Percentiles rank a stretch among this genome's conserved stretches.
Evolutionary conservation across 306 rosid species (phyloP).

Genomic region (Rubus idaeus): DNA sequence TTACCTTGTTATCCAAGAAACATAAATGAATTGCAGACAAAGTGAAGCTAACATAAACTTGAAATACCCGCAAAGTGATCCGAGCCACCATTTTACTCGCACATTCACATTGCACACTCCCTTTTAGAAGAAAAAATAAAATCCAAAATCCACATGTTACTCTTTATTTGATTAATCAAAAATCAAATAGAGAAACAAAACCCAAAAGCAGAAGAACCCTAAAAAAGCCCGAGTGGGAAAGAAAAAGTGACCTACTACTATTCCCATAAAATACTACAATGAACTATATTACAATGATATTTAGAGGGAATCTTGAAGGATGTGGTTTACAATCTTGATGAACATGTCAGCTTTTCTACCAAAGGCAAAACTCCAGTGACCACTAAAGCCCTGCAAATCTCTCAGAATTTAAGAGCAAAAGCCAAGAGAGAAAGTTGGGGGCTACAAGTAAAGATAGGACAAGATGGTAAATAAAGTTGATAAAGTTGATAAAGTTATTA

Average conservation of each 20-base stretch:
- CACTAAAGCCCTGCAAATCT: constrained; percentile 28
- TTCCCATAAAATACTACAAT: constrained; percentile 11
- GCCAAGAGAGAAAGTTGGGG: background rate
- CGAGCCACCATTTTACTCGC: background rate
- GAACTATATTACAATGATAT: constrained; percentile 27
- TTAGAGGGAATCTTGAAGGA: constrained; percentile 33
- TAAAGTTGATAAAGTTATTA: constrained; percentile 12
- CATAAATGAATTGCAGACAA: background rate
- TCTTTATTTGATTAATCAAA: background rate
- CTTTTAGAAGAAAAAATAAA: background rate
- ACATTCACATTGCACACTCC: constrained; percentile 17
- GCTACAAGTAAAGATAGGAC: constrained; percentile 35
- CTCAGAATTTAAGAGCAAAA: constrained; percentile 38
- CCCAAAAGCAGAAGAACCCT: background rate
- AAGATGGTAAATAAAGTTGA: constrained; percentile 27
- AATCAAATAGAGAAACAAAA: background rate
- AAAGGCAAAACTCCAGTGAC: constrained; percentile 46
- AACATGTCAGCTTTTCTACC: constrained; percentile 51
- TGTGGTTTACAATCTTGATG: constrained; percentile 49
- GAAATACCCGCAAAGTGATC: constrained; percentile 33
- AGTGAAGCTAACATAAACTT: constrained; percentile 14
- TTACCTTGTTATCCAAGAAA: background rate
- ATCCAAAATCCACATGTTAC: background rate
- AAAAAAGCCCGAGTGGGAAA: background rate
- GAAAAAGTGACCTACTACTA: constrained; percentile 10